These are phyloP conservation scores for Rhizodiscina lignyota DNA, from an alignment of 495 filamentous ascomycete species.

Conservation along the genomic window DNA sequence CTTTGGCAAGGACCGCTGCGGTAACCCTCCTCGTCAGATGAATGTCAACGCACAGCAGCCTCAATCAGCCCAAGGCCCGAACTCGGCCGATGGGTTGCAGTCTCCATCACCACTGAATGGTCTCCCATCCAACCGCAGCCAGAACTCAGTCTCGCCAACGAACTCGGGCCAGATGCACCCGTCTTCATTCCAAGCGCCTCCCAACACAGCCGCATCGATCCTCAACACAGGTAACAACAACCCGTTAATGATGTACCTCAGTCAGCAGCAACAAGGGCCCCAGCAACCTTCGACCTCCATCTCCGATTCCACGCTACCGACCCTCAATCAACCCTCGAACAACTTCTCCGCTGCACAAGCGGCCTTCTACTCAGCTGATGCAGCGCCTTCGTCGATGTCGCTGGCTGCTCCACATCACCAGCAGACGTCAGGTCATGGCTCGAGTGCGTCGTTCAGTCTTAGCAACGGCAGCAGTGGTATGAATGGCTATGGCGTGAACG, in stretches of 20 bases:
- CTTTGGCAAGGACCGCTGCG: slow-evolving; percentile 96
- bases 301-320: slow-evolving; percentile 26
- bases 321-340: slow-evolving; percentile 43
- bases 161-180: slow-evolving; percentile 30
- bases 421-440: not conserved
- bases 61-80: slow-evolving; percentile 11
- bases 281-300: slow-evolving; percentile 32
- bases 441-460: not conserved
- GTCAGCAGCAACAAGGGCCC: slow-evolving; percentile 36
- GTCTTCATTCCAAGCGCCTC: slow-evolving; percentile 29
- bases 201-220: slow-evolving; percentile 42
- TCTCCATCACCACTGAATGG: slow-evolving; percentile 48
- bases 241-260: slow-evolving; percentile 84
- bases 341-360: slow-evolving; percentile 40
- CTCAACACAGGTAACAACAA: slow-evolving; percentile 71
- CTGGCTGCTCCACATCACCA: slow-evolving; percentile 3
- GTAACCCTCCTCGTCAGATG: slow-evolving; percentile 85
- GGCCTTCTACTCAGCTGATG: slow-evolving; percentile 37
- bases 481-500: slow-evolving; percentile 3
- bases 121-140: slow-evolving; percentile 31
- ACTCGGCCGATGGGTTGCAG: slow-evolving; percentile 16
- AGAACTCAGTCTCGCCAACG: slow-evolving; percentile 52
- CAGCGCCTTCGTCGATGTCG: slow-evolving; percentile 14
- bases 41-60: slow-evolving; percentile 28
- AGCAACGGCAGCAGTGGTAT: too few species aligned